These are phyloP conservation scores for Lactarius deliciosus DNA, from an alignment of 768 basidiomycete species.

Conservation along the genomic window DNA sequence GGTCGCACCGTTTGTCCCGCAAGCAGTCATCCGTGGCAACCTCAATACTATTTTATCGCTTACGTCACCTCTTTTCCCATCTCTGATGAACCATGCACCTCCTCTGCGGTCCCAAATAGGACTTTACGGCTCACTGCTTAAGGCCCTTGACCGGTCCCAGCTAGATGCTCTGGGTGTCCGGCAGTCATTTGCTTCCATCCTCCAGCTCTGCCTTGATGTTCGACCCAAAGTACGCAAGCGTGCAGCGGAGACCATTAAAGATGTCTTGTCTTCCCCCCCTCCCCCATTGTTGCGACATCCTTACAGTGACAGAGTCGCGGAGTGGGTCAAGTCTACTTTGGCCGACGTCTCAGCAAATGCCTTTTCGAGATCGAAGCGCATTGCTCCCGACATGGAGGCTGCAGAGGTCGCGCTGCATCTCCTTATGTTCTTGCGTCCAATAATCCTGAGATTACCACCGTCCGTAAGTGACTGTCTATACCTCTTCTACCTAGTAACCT, in stretches of 20 bases:
- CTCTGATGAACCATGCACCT: conserved; percentile 63
- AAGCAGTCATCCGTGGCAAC: conserved; percentile 78
- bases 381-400: conserved; percentile 53
- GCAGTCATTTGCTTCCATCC: conserved; percentile 80
- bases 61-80: conserved; percentile 76
- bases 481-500: conserved; percentile 20
- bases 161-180: conserved; percentile 67
- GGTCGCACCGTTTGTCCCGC: conserved; percentile 72
- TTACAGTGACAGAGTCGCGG: conserved; percentile 76
- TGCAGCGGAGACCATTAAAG: conserved; percentile 82
- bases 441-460: conserved; percentile 58
- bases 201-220: conserved; percentile 81
- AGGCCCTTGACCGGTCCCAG: conserved; percentile 67
- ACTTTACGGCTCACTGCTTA: conserved; percentile 67
- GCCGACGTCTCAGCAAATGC: conserved; percentile 63
- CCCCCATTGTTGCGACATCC: conserved; percentile 79
- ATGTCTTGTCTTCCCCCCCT: conserved; percentile 74
- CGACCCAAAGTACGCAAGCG: conserved; percentile 93
- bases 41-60: conserved; percentile 67
- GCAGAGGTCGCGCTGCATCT: conserved; percentile 77
- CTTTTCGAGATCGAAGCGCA: conserved; percentile 58
- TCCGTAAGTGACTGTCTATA: conserved; percentile 51
- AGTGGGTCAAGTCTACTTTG: conserved; percentile 72
- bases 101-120: conserved; percentile 84
- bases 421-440: conserved; percentile 68